Base-by-base conservation (phyloP, 306 rosid species). In the Purshia tridentata region DNA sequence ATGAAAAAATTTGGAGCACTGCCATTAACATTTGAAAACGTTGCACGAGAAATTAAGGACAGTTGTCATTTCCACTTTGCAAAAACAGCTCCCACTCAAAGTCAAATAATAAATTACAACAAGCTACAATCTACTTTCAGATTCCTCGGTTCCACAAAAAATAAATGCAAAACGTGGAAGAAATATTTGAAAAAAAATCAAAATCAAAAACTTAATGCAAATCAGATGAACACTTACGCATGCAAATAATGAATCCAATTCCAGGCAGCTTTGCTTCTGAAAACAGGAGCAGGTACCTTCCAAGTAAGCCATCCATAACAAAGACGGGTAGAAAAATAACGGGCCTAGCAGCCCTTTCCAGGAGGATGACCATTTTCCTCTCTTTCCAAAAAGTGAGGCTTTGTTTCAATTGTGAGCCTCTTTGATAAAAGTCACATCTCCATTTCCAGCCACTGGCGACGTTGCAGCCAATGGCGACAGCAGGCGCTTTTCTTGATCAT, bases 401-500 rank as follows among this genome's bases (percentile, higher is more conserved):
- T 9, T 50, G 13, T 50, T 66, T 84, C 80, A 84, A 48, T 72
- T 79, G 40, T 70, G 89, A 53, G 79, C 52, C 80, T 90, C 98
- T 77, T 75, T 83, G 48, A 95, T 61, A 58, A 91, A 87, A 65
- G 82, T 70, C 77, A 87, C 80, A 55, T 88, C 91, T 11, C 80
- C 90, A 6, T 39, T 46, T 69, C 82, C 80, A 37, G 83, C 16
- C 7, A 81, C 9, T 0, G 81, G 75, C 2, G 86, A 78, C 70
- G 83, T 3, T 44, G 80, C 75, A 60, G 82, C 61, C 64, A 83
- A 14, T 8, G 86, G 81, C 10, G 87, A 77, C 74, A 95, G 87
- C 81, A 88, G 86, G 47, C 72, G 83, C 71, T 79, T 95, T 75
- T 88, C 93, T 72, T 84, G 93, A 23, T 90, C 83, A 0, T 88